Conservation (phyloP, 306 rosid species). For the Quercus mongolica region DNA sequence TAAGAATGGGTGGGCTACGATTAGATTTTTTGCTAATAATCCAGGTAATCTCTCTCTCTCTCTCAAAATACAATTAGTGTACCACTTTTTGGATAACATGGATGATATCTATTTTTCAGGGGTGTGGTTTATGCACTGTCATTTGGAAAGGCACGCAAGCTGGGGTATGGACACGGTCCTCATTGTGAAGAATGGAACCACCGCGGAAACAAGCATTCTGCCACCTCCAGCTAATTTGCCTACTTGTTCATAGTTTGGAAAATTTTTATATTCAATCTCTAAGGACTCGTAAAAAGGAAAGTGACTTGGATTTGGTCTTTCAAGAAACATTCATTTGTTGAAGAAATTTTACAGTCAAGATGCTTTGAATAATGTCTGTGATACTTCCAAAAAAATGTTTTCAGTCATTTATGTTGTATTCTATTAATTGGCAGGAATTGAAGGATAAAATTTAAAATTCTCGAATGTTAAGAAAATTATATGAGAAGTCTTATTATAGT, state of each 20-base stretch:
- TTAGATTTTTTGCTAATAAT: constrained; percentile 37
- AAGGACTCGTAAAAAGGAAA: no score
- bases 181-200: constrained; percentile 34
- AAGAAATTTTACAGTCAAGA: no score
- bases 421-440: no score
- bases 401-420: not conserved
- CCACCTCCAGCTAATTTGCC: constrained; percentile 37
- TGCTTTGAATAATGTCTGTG: no score
- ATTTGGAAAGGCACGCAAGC: constrained; percentile 32
- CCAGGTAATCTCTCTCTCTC: constrained; percentile 21
- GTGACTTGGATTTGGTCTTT: no score
- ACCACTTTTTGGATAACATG: not conserved
- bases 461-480: no score
- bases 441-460: no score
- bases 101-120: constrained; percentile 17
- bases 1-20: constrained; percentile 37
- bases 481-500: no score
- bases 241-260: constrained; percentile 16
- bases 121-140: constrained; percentile 45
- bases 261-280: not conserved
- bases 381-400: no score
- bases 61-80: not conserved
- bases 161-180: constrained; percentile 41
- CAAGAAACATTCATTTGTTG: no score
- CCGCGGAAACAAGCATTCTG: constrained; percentile 18